Evolutionary conservation across 139 green algal genomes (phyloP).

Genomic region (Chara braunii): DNA sequence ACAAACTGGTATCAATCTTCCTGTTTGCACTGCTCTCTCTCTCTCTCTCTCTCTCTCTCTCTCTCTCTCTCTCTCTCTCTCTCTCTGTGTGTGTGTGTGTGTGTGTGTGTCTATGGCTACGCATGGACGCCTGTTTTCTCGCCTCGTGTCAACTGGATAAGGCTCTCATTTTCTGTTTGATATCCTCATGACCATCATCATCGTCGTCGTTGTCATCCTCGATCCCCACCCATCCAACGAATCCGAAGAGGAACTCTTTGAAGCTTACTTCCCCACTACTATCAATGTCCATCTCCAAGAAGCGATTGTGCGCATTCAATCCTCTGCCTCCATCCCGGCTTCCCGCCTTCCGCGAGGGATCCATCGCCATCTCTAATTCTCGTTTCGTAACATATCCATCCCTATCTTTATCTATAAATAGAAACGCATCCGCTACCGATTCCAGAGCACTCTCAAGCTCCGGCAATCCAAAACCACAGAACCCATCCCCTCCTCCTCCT

Average conservation of each 20-base stretch:
- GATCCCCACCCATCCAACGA: conserved; percentile 49
- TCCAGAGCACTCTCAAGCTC: conserved; percentile 28
- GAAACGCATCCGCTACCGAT: conserved; percentile 17
- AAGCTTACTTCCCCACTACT: conserved; percentile 48
- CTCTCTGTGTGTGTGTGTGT: too few species aligned
- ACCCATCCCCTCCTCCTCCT: too few species aligned
- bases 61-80: too few species aligned
- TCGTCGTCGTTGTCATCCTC: conserved; percentile 36
- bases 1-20: too few species aligned
- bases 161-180: conserved; percentile 23
- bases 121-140: too few species aligned
- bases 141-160: too few species aligned
- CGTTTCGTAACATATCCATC: not conserved
- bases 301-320: not conserved
- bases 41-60: too few species aligned
- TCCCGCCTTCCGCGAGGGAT: too few species aligned
- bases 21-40: too few species aligned
- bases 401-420: conserved; percentile 1
- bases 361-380: too few species aligned
- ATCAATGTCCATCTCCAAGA: conserved; percentile 48
- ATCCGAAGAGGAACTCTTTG: conserved; percentile 51
- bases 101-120: too few species aligned
- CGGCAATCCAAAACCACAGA: conserved; percentile 30
- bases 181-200: conserved; percentile 17
- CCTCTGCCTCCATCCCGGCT: not conserved